Evolutionary conservation across 2,329 filamentous ascomycete species (phyloP), one percentile per base, ranked within the genome.

Genomic region (Calonectria naviculata): DNA sequence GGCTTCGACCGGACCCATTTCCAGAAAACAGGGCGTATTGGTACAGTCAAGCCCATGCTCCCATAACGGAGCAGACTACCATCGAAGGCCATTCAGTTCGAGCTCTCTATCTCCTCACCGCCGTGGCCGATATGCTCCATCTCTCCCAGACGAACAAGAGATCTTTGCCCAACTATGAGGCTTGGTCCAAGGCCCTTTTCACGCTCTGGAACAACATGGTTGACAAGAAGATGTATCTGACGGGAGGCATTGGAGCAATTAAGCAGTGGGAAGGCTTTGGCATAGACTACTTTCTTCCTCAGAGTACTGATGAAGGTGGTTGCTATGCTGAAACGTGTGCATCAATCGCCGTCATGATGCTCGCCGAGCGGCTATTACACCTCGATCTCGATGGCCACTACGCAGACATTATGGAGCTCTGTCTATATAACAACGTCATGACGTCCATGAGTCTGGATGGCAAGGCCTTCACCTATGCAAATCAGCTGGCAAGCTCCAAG

Each of bases 321-420:
- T 91, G 90, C 75, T 92, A 91, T 78, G 85, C 88, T 2, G 90
- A 92, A 78, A 92, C 90, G 0, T 91, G 88, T 76, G 90, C 89
- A 1, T 85, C 86, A 0, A 90, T 91, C 71, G 89, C 87, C 8
- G 85, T 90, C 3, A 89, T 91, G 83, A 90, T 91, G 88, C 81
- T 91, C 1, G 89, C 88, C 0, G 87, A 91, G 71, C 81, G 90
- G 6, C 76, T 91, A 10, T 80, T 91, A 0, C 86, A 89, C 71
- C 76, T 89, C 28, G 85, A 90, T 38, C 82, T 90, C 13, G 81
- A 91, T 75, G 81, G 85, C 1, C 83, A 84, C 31, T 91, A 89
- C 72, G 86, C 84, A 1, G 90, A 92, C 75, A 81, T 91, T 44
- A 88, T 92, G 86, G 90, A 92, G 76, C 79, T 91, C 2, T 89